These are phyloP conservation scores for Quercus berberidifolia DNA, from an alignment of 306 rosid genomes.

Conservation along the genomic window DNA sequence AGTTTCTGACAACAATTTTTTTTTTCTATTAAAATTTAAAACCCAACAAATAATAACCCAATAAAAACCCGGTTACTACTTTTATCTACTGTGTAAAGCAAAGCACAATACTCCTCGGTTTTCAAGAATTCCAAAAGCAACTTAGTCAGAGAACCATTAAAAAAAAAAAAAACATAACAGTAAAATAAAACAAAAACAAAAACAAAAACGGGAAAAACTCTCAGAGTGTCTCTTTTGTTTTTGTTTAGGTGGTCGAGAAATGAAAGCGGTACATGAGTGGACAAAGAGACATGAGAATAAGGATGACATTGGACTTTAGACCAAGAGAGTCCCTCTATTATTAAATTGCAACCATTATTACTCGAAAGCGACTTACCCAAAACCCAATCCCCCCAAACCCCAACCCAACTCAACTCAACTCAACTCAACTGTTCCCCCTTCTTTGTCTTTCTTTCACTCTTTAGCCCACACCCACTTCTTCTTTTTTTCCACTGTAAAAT, in stretches of 20 bases:
- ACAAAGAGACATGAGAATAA: conserved; percentile 27
- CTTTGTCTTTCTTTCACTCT: conserved; percentile 10
- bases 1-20: conserved; percentile 36
- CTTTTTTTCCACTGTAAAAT: neutral
- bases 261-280: conserved; percentile 31
- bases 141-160: conserved; percentile 19
- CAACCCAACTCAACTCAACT: conserved; percentile 25
- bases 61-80: conserved; percentile 1
- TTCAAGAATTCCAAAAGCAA: conserved; percentile 30
- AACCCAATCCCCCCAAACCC: neutral
- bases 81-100: conserved; percentile 28
- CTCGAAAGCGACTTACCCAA: conserved; percentile 72
- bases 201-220: neutral
- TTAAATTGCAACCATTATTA: conserved; percentile 41
- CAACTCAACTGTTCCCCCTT: conserved; percentile 35
- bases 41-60: neutral
- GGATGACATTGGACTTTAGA: conserved; percentile 3
- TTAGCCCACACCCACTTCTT: neutral
- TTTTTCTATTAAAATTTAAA: too few relatives aligned
- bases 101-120: conserved; percentile 35
- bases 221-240: neutral
- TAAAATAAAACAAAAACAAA: too few relatives aligned
- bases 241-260: conserved; percentile 15
- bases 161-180: neutral
- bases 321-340: neutral